phyloP scores from a whole-genome alignment of 495 filamentous ascomycete genomes.

The Tuber calosporum region DNA sequence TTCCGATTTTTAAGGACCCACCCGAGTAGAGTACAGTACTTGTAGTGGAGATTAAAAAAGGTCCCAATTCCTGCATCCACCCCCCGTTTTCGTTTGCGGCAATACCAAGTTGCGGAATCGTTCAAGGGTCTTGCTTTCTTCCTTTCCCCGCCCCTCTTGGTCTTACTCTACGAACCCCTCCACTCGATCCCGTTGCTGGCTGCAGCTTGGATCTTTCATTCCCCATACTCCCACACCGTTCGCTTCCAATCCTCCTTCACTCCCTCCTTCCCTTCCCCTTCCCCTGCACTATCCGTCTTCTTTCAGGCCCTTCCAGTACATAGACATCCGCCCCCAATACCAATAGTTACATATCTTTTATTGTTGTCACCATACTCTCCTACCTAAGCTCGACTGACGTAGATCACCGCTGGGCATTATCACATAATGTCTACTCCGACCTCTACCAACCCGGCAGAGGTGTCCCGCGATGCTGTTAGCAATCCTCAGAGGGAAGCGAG shows the following conservation, averaged over 20 bases:
- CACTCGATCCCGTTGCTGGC: background rate
- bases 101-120: background rate
- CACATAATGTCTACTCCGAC: constrained; percentile 18
- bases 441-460: constrained; percentile 15
- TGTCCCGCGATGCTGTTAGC: background rate
- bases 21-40: no score
- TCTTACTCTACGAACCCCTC: background rate
- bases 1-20: background rate
- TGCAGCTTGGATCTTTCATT: constrained; percentile 18
- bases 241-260: constrained; percentile 10
- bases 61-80: background rate
- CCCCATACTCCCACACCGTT: background rate
- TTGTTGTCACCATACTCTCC: constrained; percentile 8
- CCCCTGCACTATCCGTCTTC: constrained; percentile 28
- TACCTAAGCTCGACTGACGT: constrained; percentile 6
- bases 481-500: constrained; percentile 4
- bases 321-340: constrained; percentile 7
- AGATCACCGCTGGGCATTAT: background rate
- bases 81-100: background rate
- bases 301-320: constrained; percentile 10
- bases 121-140: background rate
- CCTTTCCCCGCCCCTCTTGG: background rate
- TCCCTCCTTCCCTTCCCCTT: constrained; percentile 17
- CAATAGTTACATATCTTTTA: constrained; percentile 4
- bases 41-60: no score